phyloP scores from a whole-genome alignment of 1,284 basidiomycete genomes.

The Microbotryum scabiosae region DNA sequence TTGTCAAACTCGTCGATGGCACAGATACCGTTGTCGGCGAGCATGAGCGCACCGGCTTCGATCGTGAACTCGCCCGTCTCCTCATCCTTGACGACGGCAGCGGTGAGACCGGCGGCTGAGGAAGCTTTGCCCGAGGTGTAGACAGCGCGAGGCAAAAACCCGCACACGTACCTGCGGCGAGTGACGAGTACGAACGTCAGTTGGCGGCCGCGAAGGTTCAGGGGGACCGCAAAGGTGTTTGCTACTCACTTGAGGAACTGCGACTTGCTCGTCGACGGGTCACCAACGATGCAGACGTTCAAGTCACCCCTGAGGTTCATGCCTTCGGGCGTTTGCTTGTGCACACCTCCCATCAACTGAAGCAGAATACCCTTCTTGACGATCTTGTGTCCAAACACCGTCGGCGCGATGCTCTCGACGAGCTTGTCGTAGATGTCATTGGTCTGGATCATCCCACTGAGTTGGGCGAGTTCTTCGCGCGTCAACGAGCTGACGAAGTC shows the following conservation, averaged over 20 bases:
- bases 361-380: slow-evolving; percentile 97
- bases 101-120: slow-evolving; percentile 95
- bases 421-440: slow-evolving; percentile 91
- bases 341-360: slow-evolving; percentile 98
- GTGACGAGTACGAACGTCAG: slow-evolving; percentile 9
- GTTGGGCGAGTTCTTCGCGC: slow-evolving; percentile 87
- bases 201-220: not conserved
- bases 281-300: slow-evolving; percentile 97
- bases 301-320: slow-evolving; percentile 97
- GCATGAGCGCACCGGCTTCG: slow-evolving; percentile 96
- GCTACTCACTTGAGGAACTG: slow-evolving; percentile 86
- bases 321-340: slow-evolving; percentile 92
- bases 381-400: slow-evolving; percentile 96
- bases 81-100: slow-evolving; percentile 96
- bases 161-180: slow-evolving; percentile 78
- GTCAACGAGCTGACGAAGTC: slow-evolving; percentile 80
- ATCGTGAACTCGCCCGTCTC: slow-evolving; percentile 99
- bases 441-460: slow-evolving; percentile 83
- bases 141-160: slow-evolving; percentile 95
- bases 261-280: slow-evolving; percentile 93
- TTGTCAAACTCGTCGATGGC: slow-evolving; percentile 99
- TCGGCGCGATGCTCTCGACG: slow-evolving; percentile 92
- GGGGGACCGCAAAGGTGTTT: not conserved
- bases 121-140: slow-evolving; percentile 99
- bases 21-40: slow-evolving; percentile 98